These are phyloP conservation scores for Ambispora gerdemannii DNA, from an alignment of 192 early-diverging fungal species.

Conservation along the genomic window DNA sequence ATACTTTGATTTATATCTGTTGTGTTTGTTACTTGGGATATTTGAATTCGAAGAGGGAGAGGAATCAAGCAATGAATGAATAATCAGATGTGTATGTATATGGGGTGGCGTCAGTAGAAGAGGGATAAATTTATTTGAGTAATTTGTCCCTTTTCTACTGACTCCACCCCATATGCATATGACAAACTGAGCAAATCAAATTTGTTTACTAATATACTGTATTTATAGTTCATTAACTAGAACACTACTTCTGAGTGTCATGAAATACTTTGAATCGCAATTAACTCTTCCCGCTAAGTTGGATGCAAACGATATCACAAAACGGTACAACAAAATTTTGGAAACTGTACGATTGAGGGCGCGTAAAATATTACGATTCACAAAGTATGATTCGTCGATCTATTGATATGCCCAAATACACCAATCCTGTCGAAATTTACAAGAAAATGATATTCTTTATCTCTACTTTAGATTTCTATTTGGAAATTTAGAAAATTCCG, in stretches of 20 bases:
- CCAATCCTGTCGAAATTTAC: not conserved
- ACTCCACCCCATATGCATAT: too few species aligned
- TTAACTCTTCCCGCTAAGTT: constrained; percentile 38
- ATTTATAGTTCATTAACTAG: constrained; percentile 48
- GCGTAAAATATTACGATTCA: constrained; percentile 60
- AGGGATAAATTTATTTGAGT: too few species aligned
- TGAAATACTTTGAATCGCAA: constrained; percentile 45
- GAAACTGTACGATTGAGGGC: constrained; percentile 64
- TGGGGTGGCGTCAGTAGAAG: too few species aligned
- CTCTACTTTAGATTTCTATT: constrained; percentile 45
- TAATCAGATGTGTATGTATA: constrained; percentile 42
- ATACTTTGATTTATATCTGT: too few species aligned
- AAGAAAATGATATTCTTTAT: not conserved
- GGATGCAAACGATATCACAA: constrained; percentile 41
- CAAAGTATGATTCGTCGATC: constrained; percentile 43
- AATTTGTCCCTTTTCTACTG: too few species aligned
- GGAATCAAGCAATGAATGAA: constrained; percentile 45
- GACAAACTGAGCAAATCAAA: too few species aligned
- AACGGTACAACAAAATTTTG: constrained; percentile 59
- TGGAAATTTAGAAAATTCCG: constrained; percentile 63
- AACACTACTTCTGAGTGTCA: constrained; percentile 46
- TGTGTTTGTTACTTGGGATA: too few species aligned
- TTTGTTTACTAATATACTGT: too few species aligned
- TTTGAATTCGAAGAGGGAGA: constrained; percentile 38
- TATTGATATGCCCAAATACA: not conserved